Base-by-base conservation (phyloP, 1,284 basidiomycete species). In the Cutaneotrichosporon mucoides region DNA sequence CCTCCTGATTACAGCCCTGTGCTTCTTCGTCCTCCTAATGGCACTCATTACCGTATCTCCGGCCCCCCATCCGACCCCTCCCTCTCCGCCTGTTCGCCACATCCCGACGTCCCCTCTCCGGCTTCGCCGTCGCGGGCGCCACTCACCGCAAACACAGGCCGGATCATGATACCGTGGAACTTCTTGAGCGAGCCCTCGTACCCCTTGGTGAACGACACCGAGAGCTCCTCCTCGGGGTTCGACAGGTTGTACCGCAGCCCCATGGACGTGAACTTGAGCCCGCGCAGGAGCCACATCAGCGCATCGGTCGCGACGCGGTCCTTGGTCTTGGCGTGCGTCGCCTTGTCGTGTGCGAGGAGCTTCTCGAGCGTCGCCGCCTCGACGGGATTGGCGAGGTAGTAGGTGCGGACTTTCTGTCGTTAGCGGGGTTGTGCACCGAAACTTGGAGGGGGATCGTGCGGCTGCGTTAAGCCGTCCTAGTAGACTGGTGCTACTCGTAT, bases 271-370 rank as follows among this genome's bases (percentile, higher is more conserved):
- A 99, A 99, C 49, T 87, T 85, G 59, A 96, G 85, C 4, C 92
- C 95, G 41, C 92, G 85, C 55, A 90, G 81, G 53, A 99, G 84
- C 95, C 94, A 99, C 79, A 97, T 81, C 56, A 98, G 83, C 13
- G 91, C 93, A 69, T 96, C 88, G 0, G 93, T 96, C 79, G 85
- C 89, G 56, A 88, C 76, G 5, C 73, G 72, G 34, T 71, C 72
- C 36, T 45, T 50, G 11, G 71, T 66, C 59, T 68, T 75, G 59
- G 75, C 70, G 47, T 71, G 68, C 10, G 73, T 67, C 2, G 64
- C 82, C 75, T 89, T 87, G 79, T 99, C 96, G 72, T 89, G 88
- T 70, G 84, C 83, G 7, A 96, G 86, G 41, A 99, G 85, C 57
- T 83, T 80, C 78, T 99, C 90, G 43, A 99, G 84, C 1, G 95